These are phyloP conservation scores for Serendipita vermifera DNA, from an alignment of 768 basidiomycete genomes.

Conservation along the genomic window DNA sequence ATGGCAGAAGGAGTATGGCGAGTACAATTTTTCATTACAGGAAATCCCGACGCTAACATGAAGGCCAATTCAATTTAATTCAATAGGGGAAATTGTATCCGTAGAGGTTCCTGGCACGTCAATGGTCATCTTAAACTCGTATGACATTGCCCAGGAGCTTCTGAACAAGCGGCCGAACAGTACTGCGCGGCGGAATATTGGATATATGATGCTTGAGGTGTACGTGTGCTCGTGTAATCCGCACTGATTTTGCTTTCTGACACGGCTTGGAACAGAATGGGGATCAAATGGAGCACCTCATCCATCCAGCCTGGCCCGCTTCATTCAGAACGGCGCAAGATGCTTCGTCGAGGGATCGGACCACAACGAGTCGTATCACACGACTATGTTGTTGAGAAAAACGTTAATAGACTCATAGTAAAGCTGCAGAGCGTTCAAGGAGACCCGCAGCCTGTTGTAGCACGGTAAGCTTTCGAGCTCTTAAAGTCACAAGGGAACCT, in stretches of 20 bases:
- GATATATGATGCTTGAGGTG: neutral
- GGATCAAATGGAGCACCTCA: neutral
- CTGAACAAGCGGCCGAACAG: neutral
- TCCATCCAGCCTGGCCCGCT: neutral
- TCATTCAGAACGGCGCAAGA: neutral
- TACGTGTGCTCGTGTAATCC: neutral
- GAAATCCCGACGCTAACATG: no score
- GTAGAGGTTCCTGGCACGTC: neutral
- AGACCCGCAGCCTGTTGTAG: neutral
- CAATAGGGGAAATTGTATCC: neutral
- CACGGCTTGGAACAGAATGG: neutral
- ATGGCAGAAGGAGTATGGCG: no score
- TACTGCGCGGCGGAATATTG: neutral
- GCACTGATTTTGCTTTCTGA: no score
- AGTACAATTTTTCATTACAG: no score
- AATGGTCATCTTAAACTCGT: neutral
- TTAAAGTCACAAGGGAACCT: neutral
- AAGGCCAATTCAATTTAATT: no score
- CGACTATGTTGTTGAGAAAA: neutral
- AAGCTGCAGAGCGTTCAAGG: neutral
- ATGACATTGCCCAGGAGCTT: neutral
- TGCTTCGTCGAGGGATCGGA: constrained; percentile 4
- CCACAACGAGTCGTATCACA: neutral
- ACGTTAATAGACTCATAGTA: neutral
- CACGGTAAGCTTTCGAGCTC: neutral